Evolutionary conservation across 2,329 filamentous ascomycete species (phyloP).

Genomic region (Cryoendolithus antarcticus): DNA sequence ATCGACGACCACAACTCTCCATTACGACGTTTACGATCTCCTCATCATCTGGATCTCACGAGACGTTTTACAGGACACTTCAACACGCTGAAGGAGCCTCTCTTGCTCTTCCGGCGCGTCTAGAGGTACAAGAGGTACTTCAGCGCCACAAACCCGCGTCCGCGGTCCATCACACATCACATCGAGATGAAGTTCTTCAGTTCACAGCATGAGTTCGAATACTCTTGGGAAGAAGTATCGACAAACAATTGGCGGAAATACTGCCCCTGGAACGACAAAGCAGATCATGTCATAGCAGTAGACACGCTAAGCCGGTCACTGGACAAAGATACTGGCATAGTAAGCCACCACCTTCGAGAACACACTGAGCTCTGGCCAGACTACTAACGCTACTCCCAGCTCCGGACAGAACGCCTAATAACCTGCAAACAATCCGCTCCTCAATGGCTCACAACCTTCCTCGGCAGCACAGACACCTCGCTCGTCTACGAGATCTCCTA

Average conservation of each 20-base stretch:
- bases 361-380: constrained; percentile 6
- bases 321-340: constrained; percentile 51
- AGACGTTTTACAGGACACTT: too few species aligned
- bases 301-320: constrained; percentile 72
- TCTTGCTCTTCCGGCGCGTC: too few species aligned
- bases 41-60: too few species aligned
- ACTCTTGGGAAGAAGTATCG: constrained; percentile 97
- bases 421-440: constrained; percentile 55
- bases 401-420: constrained; percentile 59
- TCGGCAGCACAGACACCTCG: constrained; percentile 69
- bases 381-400: constrained; percentile 34
- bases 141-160: too few species aligned
- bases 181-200: constrained; percentile 99
- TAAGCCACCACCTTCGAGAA: constrained; percentile 4
- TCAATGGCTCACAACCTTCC: constrained; percentile 66
- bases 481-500: constrained; percentile 94
- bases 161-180: too few species aligned
- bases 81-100: too few species aligned
- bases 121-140: too few species aligned
- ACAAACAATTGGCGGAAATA: constrained; percentile 98
- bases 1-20: too few species aligned
- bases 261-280: constrained; percentile 97
- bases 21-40: too few species aligned
- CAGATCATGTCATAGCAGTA: constrained; percentile 90
- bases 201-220: constrained; percentile 80